Percentiles rank a stretch among this genome's conserved stretches.
These are phyloP conservation scores for Rhizopus arrhizus DNA, from an alignment of 371 early-diverging fungal genomes.

Conservation along the genomic window DNA sequence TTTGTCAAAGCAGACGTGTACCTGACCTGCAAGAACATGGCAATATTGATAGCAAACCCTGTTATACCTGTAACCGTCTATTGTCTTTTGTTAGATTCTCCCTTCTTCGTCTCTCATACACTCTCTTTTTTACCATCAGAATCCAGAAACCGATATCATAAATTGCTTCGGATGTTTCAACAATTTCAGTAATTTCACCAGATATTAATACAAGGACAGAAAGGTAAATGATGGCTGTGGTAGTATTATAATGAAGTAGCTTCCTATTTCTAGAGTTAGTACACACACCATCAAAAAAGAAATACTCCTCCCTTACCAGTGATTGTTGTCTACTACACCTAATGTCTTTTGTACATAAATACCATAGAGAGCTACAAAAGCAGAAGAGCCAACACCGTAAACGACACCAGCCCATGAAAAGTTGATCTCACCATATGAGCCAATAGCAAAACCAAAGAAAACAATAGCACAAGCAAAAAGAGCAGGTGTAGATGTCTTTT, in stretches of 20 bases:
- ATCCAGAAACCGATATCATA: conserved; percentile 65
- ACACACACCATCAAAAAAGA: background rate
- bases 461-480: conserved; percentile 67
- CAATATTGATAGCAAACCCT: conserved; percentile 75
- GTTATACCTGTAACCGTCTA: conserved; percentile 69
- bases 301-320: conserved; percentile 62
- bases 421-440: conserved; percentile 73
- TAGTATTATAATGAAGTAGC: conserved; percentile 74
- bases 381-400: conserved; percentile 69
- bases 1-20: conserved; percentile 76
- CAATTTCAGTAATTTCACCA: conserved; percentile 63
- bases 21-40: conserved; percentile 80
- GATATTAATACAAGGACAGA: conserved; percentile 64
- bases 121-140: conserved; percentile 56
- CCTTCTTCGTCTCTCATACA: background rate
- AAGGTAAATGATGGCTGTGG: conserved; percentile 64
- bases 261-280: conserved; percentile 38
- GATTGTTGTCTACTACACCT: conserved; percentile 65
- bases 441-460: conserved; percentile 71
- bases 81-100: background rate
- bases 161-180: conserved; percentile 43
- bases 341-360: conserved; percentile 78
- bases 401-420: conserved; percentile 71
- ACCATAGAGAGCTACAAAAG: conserved; percentile 76
- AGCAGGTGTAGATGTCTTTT: conserved; percentile 59